Evolutionary conservation across 2,329 filamentous ascomycete genomes (phyloP).

Genomic region (Calcarisporium arbuscula): DNA sequence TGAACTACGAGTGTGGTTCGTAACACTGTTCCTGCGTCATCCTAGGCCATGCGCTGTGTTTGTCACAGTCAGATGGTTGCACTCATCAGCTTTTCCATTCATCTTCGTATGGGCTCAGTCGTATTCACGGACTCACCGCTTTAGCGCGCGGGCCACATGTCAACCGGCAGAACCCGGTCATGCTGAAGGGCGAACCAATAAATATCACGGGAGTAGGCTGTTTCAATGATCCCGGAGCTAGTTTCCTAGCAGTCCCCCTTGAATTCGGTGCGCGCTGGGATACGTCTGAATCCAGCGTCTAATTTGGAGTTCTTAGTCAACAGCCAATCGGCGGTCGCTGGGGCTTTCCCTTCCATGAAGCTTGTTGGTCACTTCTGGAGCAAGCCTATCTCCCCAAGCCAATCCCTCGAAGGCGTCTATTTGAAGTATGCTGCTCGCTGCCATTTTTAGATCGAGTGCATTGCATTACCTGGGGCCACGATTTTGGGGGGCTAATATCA

Average conservation of each 20-base stretch:
- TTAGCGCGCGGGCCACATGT: too few relatives aligned
- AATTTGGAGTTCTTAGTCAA: conserved; percentile 4
- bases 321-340: conserved; percentile 4
- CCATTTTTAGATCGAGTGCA: conserved; percentile 1
- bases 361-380: conserved; percentile 10
- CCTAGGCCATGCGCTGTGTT: too few relatives aligned
- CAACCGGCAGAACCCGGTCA: too few relatives aligned
- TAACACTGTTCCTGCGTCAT: too few relatives aligned
- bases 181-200: conserved; percentile 3
- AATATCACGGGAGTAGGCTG: conserved; percentile 7
- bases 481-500: conserved; percentile 6
- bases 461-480: conserved; percentile 8
- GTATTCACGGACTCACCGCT: too few relatives aligned
- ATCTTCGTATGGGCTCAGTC: too few relatives aligned
- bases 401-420: conserved; percentile 6
- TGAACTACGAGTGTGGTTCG: too few relatives aligned
- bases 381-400: conserved; percentile 2
- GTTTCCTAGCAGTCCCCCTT: conserved; percentile 4
- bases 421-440: conserved; percentile 8
- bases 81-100: too few relatives aligned
- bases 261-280: conserved; percentile 8
- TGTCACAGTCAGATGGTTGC: too few relatives aligned
- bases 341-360: conserved; percentile 11
- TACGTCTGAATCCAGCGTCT: conserved; percentile 4
- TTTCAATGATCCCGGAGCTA: conserved; percentile 1